phyloP scores from a whole-genome alignment of 805 yeast genomes.

The Pichia eremophila region DNA sequence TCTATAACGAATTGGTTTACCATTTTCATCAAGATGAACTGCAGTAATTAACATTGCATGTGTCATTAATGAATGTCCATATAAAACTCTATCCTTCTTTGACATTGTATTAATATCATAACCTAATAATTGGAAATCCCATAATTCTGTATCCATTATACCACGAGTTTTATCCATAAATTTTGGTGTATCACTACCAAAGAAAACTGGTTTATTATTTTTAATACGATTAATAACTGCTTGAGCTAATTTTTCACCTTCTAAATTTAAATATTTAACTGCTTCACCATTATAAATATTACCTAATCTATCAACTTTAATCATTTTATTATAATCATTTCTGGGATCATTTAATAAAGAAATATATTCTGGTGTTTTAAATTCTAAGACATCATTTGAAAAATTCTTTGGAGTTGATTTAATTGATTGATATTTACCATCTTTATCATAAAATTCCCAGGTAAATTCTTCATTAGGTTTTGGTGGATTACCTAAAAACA shows the following conservation, averaged over 20 bases:
- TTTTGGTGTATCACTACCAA: constrained; percentile 85
- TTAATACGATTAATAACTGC: constrained; percentile 61
- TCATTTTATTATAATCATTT: constrained; percentile 52
- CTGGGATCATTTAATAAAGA: constrained; percentile 80
- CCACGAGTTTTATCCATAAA: constrained; percentile 57
- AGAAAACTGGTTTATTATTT: constrained; percentile 71
- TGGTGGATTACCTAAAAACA: constrained; percentile 75
- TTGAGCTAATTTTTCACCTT: constrained; percentile 45
- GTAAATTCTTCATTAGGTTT: constrained; percentile 53
- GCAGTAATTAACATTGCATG: constrained; percentile 86
- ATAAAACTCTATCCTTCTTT: constrained; percentile 62
- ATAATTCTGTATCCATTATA: constrained; percentile 60
- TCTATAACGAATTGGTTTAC: constrained; percentile 56
- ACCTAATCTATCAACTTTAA: constrained; percentile 66
- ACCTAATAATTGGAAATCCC: constrained; percentile 52
- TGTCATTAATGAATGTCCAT: constrained; percentile 72
- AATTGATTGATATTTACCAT: constrained; percentile 37
- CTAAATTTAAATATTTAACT: constrained; percentile 63
- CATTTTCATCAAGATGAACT: constrained; percentile 59
- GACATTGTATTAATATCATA: constrained; percentile 37
- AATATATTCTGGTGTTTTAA: constrained; percentile 42
- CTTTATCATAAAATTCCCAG: constrained; percentile 74
- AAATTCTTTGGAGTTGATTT: constrained; percentile 59
- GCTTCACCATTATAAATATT: constrained; percentile 64
- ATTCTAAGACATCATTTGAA: constrained; percentile 43